These are phyloP conservation scores for Monotropa hypopitys DNA, from an alignment of 179 eudicot species.

Conservation along the genomic window DNA sequence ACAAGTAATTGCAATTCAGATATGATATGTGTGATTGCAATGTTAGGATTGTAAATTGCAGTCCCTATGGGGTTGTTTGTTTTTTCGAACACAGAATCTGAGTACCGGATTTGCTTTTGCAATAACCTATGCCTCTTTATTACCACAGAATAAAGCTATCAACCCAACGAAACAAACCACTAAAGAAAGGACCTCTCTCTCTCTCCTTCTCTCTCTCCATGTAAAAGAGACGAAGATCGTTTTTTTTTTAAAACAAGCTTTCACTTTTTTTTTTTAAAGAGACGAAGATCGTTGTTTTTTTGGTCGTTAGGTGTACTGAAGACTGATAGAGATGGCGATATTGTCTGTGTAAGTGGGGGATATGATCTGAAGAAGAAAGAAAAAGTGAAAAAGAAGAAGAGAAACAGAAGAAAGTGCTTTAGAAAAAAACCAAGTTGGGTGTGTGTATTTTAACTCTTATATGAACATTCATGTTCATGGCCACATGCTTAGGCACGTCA, in stretches of 20 bases:
- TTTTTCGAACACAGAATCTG: too few relatives aligned
- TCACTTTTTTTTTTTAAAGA: too few relatives aligned
- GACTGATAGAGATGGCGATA: not conserved
- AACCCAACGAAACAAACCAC: not conserved
- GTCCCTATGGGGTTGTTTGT: not conserved
- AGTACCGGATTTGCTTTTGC: slow-evolving; percentile 11
- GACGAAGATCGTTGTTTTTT: not conserved
- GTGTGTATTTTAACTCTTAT: too few relatives aligned
- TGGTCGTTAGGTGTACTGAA: not conserved
- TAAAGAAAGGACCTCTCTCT: not conserved
- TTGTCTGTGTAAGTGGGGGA: not conserved
- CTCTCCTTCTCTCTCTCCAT: not conserved
- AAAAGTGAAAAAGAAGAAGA: slow-evolving; percentile 1
- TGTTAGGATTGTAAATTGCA: not conserved
- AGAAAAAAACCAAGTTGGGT: not conserved
- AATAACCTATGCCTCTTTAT: not conserved
- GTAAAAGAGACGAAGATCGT: not conserved
- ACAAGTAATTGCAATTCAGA: too few relatives aligned
- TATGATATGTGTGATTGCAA: too few relatives aligned
- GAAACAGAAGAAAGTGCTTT: not conserved
- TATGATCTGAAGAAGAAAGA: slow-evolving; percentile 7
- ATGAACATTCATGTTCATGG: not conserved
- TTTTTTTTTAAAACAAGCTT: too few relatives aligned
- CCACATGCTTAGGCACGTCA: not conserved
- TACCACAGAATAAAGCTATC: not conserved